These are phyloP conservation scores for Corrigiola litoralis DNA, from an alignment of 179 eudicot genomes.

Conservation along the genomic window DNA sequence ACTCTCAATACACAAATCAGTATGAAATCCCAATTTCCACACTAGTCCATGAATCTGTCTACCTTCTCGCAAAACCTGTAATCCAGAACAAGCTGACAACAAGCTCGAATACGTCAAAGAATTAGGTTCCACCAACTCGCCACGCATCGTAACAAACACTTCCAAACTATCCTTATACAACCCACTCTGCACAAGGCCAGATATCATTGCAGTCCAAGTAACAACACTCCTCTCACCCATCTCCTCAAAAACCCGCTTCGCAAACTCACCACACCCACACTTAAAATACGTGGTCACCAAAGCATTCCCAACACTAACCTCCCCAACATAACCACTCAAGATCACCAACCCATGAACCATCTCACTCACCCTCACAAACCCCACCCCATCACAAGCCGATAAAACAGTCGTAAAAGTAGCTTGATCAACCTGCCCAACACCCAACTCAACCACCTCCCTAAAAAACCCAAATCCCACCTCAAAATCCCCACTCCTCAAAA, in stretches of 20 bases:
- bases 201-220: slow-evolving; percentile 86
- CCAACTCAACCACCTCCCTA: slow-evolving; percentile 37
- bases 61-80: slow-evolving; percentile 56
- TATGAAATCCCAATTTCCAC: slow-evolving; percentile 60
- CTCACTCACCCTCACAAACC: slow-evolving; percentile 22
- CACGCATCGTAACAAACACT: slow-evolving; percentile 48
- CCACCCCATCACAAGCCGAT: slow-evolving; percentile 43
- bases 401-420: slow-evolving; percentile 69
- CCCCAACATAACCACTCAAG: slow-evolving; percentile 49
- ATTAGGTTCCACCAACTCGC: slow-evolving; percentile 57
- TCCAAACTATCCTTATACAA: slow-evolving; percentile 51
- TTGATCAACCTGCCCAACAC: slow-evolving; percentile 48
- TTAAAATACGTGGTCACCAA: slow-evolving; percentile 62
- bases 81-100: slow-evolving; percentile 69
- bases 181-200: slow-evolving; percentile 62
- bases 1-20: slow-evolving; percentile 70
- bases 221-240: slow-evolving; percentile 66
- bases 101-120: slow-evolving; percentile 61
- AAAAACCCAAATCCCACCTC: slow-evolving; percentile 51
- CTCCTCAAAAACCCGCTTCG: slow-evolving; percentile 54
- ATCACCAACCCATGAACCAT: slow-evolving; percentile 65
- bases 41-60: slow-evolving; percentile 59
- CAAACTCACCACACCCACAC: slow-evolving; percentile 40
- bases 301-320: slow-evolving; percentile 65
- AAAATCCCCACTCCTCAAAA: slow-evolving; percentile 37